Base-by-base conservation (phyloP, 371 early-diverging fungal genomes). In the Globomyces sp. region DNA sequence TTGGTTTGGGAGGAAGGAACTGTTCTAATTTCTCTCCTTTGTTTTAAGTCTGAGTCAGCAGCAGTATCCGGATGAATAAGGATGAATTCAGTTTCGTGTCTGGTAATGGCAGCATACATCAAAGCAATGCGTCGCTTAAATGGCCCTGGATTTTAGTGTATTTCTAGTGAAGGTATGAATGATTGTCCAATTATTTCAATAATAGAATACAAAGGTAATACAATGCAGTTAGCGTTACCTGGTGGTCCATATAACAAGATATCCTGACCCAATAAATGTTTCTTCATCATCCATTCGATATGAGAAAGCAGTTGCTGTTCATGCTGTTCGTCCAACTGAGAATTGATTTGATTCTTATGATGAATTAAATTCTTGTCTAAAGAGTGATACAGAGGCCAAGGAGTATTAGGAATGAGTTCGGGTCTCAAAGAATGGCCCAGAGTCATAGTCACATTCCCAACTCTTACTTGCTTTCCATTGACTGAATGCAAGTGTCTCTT, bases 211-310 rank as follows among this genome's bases (percentile, higher is more conserved):
- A 0, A n/a, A 24, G 4, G 39, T 11, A 10, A 64, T 8, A 3
- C 1, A 24, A 24, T 24, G 24, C 24, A 24, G 24, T 24, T 24
- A 24, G 24, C 24, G 24, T 24, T 24, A 24, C 24, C 24, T 6
- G 92, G 92, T 13, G 60, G 83, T 74, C 91, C 92, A 42, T 90
- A 81, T 61, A 92, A 80, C 69, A 92, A 92, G 68, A 91, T 87
- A 69, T 92, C 93, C 82, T 92, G 93, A 3, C 88, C 83, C 34
- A 92, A 79, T 40, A 42, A 46, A 59, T 83, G 80, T 62, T 83
- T 83, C 53, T 81, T 76, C 72, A 80, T 64, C 62, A 83, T 75
- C 83, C 83, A 83, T 10, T 75, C 70, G 51, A 81, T 64, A 61
- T 80, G 77, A 2, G 51, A 43, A n/a, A 91, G 71, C 36, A 89